Conservation (phyloP, 2,329 filamentous ascomycete genomes). For the Aspergillus niger region DNA sequence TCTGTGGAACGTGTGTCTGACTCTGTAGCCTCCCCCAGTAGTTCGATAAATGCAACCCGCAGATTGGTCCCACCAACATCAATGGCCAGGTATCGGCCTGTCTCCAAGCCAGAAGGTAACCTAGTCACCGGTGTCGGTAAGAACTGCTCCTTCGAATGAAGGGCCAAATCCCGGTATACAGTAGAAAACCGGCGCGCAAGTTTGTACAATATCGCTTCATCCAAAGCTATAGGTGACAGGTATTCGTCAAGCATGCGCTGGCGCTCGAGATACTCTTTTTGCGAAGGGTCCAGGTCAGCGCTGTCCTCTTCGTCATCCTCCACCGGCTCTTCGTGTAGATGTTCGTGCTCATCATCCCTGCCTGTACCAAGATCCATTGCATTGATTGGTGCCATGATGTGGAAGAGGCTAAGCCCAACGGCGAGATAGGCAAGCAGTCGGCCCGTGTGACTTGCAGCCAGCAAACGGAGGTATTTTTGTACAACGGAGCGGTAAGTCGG, state of each 20-base stretch:
- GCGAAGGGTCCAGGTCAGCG: slow-evolving; percentile 32
- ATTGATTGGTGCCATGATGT: slow-evolving; percentile 30
- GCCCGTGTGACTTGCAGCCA: slow-evolving; percentile 14
- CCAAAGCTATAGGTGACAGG: slow-evolving; percentile 42
- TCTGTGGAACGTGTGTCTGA: slow-evolving; percentile 34
- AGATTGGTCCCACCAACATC: slow-evolving; percentile 61
- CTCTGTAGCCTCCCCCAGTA: slow-evolving; percentile 48
- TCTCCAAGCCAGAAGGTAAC: slow-evolving; percentile 54
- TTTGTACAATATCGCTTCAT: slow-evolving; percentile 47
- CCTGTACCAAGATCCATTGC: slow-evolving; percentile 27
- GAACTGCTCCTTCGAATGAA: slow-evolving; percentile 50
- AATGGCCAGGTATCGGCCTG: slow-evolving; percentile 57
- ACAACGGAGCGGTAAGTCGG: slow-evolving; percentile 1
- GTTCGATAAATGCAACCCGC: slow-evolving; percentile 58
- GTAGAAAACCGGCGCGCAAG: slow-evolving; percentile 49
- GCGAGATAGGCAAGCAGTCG: slow-evolving; percentile 6
- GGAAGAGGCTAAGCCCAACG: not conserved
- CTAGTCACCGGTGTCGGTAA: slow-evolving; percentile 51
- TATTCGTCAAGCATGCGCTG: slow-evolving; percentile 44
- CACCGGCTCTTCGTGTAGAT: slow-evolving; percentile 31
- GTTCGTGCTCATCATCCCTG: slow-evolving; percentile 32
- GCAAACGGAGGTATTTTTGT: slow-evolving; percentile 8
- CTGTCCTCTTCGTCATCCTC: slow-evolving; percentile 41
- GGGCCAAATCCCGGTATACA: slow-evolving; percentile 47
- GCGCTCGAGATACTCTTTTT: slow-evolving; percentile 33